Conservation (phyloP, 345 rosid species). For the Rhizophora mangle region DNA sequence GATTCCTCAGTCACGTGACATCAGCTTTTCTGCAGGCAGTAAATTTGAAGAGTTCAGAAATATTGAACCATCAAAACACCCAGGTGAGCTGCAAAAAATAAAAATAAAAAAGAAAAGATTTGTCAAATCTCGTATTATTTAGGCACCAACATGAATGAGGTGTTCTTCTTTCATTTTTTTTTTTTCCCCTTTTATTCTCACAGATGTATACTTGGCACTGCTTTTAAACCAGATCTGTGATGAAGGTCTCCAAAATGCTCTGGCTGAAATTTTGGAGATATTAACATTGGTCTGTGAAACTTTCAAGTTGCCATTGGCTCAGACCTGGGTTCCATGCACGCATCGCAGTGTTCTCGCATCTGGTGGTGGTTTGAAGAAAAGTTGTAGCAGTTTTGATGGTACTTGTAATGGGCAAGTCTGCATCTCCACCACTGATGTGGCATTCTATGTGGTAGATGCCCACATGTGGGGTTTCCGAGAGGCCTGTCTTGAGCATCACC, state of each 20-base stretch:
- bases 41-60: constrained; percentile 79
- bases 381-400: constrained; percentile 82
- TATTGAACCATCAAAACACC: constrained; percentile 60
- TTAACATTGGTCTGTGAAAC: constrained; percentile 79
- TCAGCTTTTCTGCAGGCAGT: constrained; percentile 73
- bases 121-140: constrained; percentile 27
- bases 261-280: constrained; percentile 89
- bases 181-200: constrained; percentile 34
- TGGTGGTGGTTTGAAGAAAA: constrained; percentile 89
- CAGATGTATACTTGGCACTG: constrained; percentile 37
- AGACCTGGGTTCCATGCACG: constrained; percentile 97
- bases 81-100: constrained; percentile 51
- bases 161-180: constrained; percentile 36
- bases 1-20: constrained; percentile 35
- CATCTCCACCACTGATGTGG: constrained; percentile 90
- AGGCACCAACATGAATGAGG: constrained; percentile 29
- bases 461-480: constrained; percentile 94
- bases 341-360: constrained; percentile 75
- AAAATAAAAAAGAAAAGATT: background rate
- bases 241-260: constrained; percentile 78
- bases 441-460: constrained; percentile 80
- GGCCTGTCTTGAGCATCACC: constrained; percentile 93
- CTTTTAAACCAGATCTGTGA: constrained; percentile 80
- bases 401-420: constrained; percentile 86
- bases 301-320: constrained; percentile 86